Conservation (phyloP, 73 alveolate species). For the Symbiodinium natans region DNA sequence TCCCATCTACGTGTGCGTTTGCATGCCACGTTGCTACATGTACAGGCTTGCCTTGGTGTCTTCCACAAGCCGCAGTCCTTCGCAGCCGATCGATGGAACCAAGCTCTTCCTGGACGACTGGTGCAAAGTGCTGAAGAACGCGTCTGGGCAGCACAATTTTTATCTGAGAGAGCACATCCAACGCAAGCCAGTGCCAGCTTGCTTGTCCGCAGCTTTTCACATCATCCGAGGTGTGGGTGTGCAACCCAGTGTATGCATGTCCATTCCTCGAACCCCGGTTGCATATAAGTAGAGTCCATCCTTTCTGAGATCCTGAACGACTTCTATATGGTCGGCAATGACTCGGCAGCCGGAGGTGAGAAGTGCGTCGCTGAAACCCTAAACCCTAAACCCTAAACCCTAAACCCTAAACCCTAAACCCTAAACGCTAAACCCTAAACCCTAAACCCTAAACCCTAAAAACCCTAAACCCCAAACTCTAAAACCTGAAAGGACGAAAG, state of each 20-base stretch:
- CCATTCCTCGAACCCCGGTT: no score
- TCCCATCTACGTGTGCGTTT: no score
- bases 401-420: no score
- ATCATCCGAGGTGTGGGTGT: neutral
- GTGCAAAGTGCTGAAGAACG: conserved; percentile 65
- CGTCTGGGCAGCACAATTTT: neutral
- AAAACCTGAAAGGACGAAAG: conserved; percentile 29
- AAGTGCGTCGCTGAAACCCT: neutral
- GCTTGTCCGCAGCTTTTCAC: neutral
- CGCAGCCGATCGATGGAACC: conserved; percentile 75
- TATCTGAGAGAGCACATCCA: no score
- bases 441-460: neutral
- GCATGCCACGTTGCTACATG: neutral
- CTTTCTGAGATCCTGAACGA: conserved; percentile 40
- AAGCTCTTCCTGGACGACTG: conserved; percentile 88
- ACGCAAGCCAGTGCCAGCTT: no score
- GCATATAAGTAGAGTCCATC: no score
- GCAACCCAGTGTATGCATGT: neutral
- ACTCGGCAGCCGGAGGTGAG: conserved; percentile 38
- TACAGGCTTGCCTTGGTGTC: conserved; percentile 64
- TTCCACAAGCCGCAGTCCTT: conserved; percentile 58
- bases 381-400: no score
- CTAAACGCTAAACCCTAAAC: neutral
- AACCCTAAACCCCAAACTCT: neutral
- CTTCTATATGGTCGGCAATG: conserved; percentile 68